Conservation (phyloP, 2,329 filamentous ascomycete genomes). For the Thelonectria olida region DNA sequence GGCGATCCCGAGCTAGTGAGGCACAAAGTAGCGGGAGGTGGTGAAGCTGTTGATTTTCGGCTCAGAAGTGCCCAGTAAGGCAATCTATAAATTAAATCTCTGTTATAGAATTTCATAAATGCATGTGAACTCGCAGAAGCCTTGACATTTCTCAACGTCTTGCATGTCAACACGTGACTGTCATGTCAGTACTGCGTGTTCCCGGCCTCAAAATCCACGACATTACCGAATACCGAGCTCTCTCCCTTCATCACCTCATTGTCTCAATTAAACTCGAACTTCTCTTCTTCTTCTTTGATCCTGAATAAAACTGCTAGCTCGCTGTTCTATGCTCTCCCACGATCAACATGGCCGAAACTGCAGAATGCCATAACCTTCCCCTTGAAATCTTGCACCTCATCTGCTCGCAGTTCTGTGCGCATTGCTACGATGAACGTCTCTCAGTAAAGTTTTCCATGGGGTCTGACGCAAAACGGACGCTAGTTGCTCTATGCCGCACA, state of each 20-base stretch:
- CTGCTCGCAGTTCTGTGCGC: neutral
- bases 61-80: no score
- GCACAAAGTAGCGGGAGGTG: no score
- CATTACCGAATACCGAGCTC: neutral
- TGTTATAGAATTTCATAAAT: no score
- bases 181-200: neutral
- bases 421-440: neutral
- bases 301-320: no score
- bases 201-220: neutral
- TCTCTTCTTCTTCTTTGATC: neutral
- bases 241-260: neutral
- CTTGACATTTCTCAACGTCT: neutral
- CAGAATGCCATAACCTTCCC: neutral
- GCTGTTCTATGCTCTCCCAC: no score
- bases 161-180: neutral
- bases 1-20: no score
- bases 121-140: no score
- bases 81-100: neutral
- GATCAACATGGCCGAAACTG: neutral
- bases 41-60: no score
- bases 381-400: neutral
- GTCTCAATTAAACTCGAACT: no score
- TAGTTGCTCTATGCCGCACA: neutral
- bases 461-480: neutral
- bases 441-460: neutral